Percentiles rank a stretch among this genome's conserved stretches.
These are phyloP conservation scores for Ajuga chamaepitys DNA, from an alignment of 257 asterid genomes.

Conservation along the genomic window DNA sequence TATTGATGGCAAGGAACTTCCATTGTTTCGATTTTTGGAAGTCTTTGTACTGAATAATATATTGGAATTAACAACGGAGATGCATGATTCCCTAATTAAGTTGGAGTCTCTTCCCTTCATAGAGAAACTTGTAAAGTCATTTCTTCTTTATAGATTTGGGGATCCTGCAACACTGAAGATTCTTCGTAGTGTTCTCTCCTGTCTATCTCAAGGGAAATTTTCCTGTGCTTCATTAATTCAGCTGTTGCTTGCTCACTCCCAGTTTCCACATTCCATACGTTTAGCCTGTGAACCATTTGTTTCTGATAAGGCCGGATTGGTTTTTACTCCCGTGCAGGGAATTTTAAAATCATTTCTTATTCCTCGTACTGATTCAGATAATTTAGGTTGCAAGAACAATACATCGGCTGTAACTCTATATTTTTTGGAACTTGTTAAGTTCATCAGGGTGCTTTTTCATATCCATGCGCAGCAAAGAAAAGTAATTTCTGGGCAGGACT, in stretches of 20 bases:
- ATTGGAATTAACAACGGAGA: constrained; percentile 37
- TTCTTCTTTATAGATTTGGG: constrained; percentile 73
- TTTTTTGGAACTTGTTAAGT: constrained; percentile 70
- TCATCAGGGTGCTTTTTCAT: constrained; percentile 60
- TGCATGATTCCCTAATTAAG: constrained; percentile 46
- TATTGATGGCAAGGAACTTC: constrained; percentile 24
- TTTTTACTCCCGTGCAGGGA: constrained; percentile 63
- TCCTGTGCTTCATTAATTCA: constrained; percentile 53
- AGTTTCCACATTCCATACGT: constrained; percentile 41
- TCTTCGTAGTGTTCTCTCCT: constrained; percentile 50
- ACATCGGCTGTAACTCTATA: constrained; percentile 14
- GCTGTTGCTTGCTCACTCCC: constrained; percentile 74
- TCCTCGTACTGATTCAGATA: constrained; percentile 22
- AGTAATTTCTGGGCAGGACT: constrained; percentile 36
- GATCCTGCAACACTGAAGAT: constrained; percentile 59
- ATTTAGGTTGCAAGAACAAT: constrained; percentile 23
- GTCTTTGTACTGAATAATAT: constrained; percentile 45
- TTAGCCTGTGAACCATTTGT: constrained; percentile 34
- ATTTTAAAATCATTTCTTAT: constrained; percentile 38
- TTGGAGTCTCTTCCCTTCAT: constrained; percentile 59
- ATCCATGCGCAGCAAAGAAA: constrained; percentile 36
- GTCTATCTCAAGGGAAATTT: constrained; percentile 54
- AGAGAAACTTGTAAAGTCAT: constrained; percentile 51
- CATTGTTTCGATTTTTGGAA: constrained; percentile 63
- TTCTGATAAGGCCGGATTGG: constrained; percentile 51